phyloP scores from a whole-genome alignment of 2,329 filamentous ascomycete genomes.

The Aspergillus sp. region DNA sequence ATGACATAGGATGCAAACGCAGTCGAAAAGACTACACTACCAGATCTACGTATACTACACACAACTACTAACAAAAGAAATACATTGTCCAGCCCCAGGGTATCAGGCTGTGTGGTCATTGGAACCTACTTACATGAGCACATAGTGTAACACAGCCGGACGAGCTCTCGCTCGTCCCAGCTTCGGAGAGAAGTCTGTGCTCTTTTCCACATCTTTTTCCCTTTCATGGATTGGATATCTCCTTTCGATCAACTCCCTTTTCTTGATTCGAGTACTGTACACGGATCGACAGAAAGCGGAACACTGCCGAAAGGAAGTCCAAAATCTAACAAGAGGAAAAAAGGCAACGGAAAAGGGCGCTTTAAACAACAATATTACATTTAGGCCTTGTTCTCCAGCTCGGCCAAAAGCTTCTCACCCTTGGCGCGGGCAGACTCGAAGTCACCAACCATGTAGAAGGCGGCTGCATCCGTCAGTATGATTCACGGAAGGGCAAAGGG shows the following conservation, averaged over 20 bases:
- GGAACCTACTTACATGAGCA: constrained; percentile 42
- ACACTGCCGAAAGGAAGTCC: constrained; percentile 33
- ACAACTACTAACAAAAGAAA: constrained; percentile 25
- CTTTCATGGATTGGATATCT: constrained; percentile 12
- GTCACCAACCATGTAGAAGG: constrained; percentile 98
- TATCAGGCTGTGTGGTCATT: constrained; percentile 39
- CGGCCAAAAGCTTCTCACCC: constrained; percentile 99
- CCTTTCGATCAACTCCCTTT: constrained; percentile 30
- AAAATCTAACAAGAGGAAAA: constrained; percentile 27
- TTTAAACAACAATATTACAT: constrained; percentile 43
- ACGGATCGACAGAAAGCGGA: constrained; percentile 39
- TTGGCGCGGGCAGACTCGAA: constrained; percentile 88
- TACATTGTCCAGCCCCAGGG: constrained; percentile 30
- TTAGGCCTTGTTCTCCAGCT: constrained; percentile 67
- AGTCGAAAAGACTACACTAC: background rate
- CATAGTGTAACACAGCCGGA: constrained; percentile 37
- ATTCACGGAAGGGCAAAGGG: background rate
- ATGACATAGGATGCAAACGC: background rate
- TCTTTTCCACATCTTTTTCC: constrained; percentile 16
- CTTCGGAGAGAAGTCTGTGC: constrained; percentile 23
- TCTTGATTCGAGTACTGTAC: constrained; percentile 43
- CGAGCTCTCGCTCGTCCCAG: constrained; percentile 24
- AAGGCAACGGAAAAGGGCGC: constrained; percentile 27
- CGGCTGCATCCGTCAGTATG: constrained; percentile 43
- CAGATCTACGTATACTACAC: background rate